These are phyloP conservation scores for Hanseniaspora pseudoguilliermondii DNA, from an alignment of 805 yeast species.

Conservation along the genomic window DNA sequence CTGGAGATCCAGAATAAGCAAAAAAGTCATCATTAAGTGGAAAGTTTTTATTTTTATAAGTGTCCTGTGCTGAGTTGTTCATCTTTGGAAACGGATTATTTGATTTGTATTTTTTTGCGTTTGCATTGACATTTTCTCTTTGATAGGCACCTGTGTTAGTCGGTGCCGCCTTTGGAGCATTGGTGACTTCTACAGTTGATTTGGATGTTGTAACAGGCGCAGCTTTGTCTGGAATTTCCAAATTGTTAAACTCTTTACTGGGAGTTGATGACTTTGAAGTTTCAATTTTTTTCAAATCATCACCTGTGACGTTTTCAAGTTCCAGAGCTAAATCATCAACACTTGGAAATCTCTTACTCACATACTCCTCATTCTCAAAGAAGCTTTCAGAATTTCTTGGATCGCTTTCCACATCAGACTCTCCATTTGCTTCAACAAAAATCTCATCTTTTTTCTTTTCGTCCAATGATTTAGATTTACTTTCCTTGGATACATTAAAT, in stretches of 20 bases:
- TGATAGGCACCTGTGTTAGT: neutral
- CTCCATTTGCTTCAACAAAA: neutral
- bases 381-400: neutral
- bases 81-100: conserved; percentile 27
- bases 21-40: conserved; percentile 3
- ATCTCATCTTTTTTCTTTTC: neutral
- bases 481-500: conserved; percentile 17
- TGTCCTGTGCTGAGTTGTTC: conserved; percentile 7
- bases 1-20: neutral
- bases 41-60: conserved; percentile 10
- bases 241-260: neutral
- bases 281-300: neutral
- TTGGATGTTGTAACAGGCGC: neutral
- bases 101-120: conserved; percentile 22
- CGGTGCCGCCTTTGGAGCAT: neutral
- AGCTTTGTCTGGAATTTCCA: neutral
- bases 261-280: neutral
- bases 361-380: neutral
- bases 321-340: conserved; percentile 7
- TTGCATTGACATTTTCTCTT: neutral
- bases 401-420: neutral
- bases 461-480: neutral
- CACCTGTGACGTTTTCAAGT: neutral
- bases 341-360: conserved; percentile 9
- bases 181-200: neutral